phyloP scores from a whole-genome alignment of 257 asterid genomes.

The Jasminum sambac region DNA sequence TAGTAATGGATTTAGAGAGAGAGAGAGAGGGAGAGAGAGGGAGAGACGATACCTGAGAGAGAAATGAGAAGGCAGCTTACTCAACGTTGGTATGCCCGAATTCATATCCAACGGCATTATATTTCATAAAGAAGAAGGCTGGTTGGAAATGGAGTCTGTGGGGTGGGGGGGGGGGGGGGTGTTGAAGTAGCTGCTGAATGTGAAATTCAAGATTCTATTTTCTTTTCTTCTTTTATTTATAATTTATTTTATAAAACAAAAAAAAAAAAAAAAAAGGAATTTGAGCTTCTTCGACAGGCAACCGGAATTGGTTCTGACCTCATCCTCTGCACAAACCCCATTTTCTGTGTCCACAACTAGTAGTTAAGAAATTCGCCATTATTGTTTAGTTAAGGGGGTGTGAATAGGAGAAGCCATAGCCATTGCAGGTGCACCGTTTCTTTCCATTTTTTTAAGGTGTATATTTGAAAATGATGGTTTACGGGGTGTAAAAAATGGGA shows the following conservation, averaged over 20 bases:
- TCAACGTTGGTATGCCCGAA: slow-evolving; percentile 29
- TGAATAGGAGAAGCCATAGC: too few relatives aligned
- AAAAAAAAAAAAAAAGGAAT: neutral
- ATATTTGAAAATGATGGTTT: too few relatives aligned
- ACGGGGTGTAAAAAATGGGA: too few relatives aligned
- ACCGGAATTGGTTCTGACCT: slow-evolving; percentile 25
- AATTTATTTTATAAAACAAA: too few relatives aligned
- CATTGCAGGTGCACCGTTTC: too few relatives aligned
- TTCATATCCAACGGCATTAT: slow-evolving; percentile 31
- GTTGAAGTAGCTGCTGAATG: slow-evolving; percentile 15
- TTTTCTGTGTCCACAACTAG: slow-evolving; percentile 7
- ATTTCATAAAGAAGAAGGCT: slow-evolving; percentile 16
- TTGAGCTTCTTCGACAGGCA: slow-evolving; percentile 43
- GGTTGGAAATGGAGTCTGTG: slow-evolving; percentile 4
- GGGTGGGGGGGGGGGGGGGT: too few relatives aligned
- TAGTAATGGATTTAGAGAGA: neutral
- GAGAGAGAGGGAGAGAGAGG: too few relatives aligned
- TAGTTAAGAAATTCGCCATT: slow-evolving; percentile 16
- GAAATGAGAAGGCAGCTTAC: slow-evolving; percentile 22
- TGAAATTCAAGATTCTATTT: slow-evolving; percentile 4
- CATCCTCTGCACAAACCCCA: slow-evolving; percentile 31
- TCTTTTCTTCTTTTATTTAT: neutral
- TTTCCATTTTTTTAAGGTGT: too few relatives aligned
- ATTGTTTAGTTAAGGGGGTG: too few relatives aligned
- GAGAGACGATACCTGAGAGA: slow-evolving; percentile 25